Evolutionary conservation across 352 stramenopile genomes (phyloP), one percentile per base, ranked within the genome.

Genomic region (Elongisporangium undulatum): DNA sequence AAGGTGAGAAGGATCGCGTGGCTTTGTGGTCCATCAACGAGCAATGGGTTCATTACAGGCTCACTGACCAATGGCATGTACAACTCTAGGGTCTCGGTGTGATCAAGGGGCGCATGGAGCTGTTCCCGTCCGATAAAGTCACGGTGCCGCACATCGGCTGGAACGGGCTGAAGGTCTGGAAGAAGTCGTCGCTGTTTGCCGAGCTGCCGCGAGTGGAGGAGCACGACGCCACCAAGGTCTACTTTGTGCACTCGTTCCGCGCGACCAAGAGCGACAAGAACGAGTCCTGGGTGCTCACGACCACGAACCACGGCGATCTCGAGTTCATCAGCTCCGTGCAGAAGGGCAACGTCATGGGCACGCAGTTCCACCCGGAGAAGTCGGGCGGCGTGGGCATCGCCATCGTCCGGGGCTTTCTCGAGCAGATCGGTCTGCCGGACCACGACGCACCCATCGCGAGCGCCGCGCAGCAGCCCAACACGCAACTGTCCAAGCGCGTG

Each of bases 331-430:
- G 85, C 60, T 78, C 92, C 34, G 82, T 99, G 17, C 93, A 99
- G 68, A 92, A 95, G 64, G 96, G 97, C 49, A 98, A 97, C 66
- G 90, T 99, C 49, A 92, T 98, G 64, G 97, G 95, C n/a, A 98
- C 92, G 53, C 97, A 99, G 71, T 99, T 99, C 75, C 97, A 99
- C 82, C 97, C 97, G 6, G 97, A 99, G 70, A 99, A 99, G 78
- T 98, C 92, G 75, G 96, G 96, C 16, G 67, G 63, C 1, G 76
- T 95, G 59, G 96, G 96, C 17, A 87, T 99, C 53, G 75, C 88
- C 49, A 90, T 99, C 26, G 63, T 99, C 15, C 87, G 90, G 59
- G 85, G 89, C 34, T 99, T 99, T 68, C 71, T 99, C 5, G 89
- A 98, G 64, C 92, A 76, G 64, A 68, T 64, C 38, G 51, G 49